Percentiles rank a stretch among this genome's conserved stretches.
Conservation (phyloP, 345 rosid species). For the Salix arbutifolia region DNA sequence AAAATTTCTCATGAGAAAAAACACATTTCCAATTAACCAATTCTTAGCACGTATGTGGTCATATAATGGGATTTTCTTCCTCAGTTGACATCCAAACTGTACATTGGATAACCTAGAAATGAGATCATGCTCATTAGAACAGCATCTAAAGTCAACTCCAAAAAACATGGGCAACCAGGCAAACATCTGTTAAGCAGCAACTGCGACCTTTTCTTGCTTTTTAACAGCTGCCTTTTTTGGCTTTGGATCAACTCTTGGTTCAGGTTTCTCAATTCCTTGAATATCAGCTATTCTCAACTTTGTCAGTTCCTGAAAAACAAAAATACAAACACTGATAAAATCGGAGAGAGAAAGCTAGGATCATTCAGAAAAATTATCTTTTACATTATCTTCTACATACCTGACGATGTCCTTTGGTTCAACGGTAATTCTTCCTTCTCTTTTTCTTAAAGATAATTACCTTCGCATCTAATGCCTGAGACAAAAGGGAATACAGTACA, state of each 20-base stretch:
- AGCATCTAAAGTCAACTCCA: background rate
- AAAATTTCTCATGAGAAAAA: slow-evolving; percentile 16
- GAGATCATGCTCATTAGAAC: background rate
- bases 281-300: slow-evolving; percentile 89
- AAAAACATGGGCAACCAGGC: background rate
- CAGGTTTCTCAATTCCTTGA: slow-evolving; percentile 78
- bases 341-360: background rate
- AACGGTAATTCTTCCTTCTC: slow-evolving; percentile 84
- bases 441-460: slow-evolving; percentile 93
- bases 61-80: slow-evolving; percentile 15
- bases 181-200: slow-evolving; percentile 41
- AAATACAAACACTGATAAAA: background rate
- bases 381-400: slow-evolving; percentile 31
- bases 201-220: slow-evolving; percentile 50
- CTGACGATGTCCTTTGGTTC: slow-evolving; percentile 89
- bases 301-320: slow-evolving; percentile 69
- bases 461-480: slow-evolving; percentile 87
- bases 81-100: slow-evolving; percentile 21
- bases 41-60: slow-evolving; percentile 1
- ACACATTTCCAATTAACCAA: slow-evolving; percentile 15
- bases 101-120: slow-evolving; percentile 17
- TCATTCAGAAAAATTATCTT: background rate
- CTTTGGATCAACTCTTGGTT: no score
- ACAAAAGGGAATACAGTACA: slow-evolving; percentile 10
- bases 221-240: slow-evolving; percentile 23